Conservation (phyloP, 2,329 filamentous ascomycete species). For the Phialophora tarda region DNA sequence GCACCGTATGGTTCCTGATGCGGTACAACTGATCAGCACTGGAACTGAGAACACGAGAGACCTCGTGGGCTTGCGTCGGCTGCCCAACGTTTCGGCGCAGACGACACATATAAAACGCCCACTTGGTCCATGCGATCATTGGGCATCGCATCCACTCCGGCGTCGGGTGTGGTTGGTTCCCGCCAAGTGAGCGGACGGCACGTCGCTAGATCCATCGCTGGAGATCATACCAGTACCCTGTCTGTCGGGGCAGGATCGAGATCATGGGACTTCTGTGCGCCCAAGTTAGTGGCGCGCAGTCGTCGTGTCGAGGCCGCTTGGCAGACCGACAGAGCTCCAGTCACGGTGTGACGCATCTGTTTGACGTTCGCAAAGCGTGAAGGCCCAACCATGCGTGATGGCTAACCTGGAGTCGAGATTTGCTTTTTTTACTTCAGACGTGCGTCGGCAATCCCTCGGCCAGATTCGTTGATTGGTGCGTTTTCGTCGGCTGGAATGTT, state of each 20-base stretch:
- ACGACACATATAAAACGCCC: not conserved
- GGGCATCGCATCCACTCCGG: not conserved
- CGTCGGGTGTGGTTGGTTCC: not conserved
- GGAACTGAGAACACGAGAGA: not conserved
- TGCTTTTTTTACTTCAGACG: not conserved
- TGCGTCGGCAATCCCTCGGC: not conserved
- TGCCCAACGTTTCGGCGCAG: not conserved
- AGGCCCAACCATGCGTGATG: not conserved
- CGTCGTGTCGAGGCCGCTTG: not conserved
- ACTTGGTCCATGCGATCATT: conserved; percentile 3
- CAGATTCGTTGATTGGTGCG: not conserved
- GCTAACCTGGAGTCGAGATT: not conserved
- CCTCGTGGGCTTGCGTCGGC: not conserved
- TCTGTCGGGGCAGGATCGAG: not conserved
- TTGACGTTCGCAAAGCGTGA: not conserved
- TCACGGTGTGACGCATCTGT: not conserved
- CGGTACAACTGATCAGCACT: not conserved
- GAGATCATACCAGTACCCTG: not conserved
- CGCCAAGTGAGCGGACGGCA: not conserved
- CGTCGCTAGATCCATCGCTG: not conserved
- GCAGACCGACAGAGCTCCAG: not conserved
- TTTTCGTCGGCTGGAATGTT: not conserved
- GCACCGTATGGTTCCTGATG: not conserved
- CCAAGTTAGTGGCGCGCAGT: not conserved
- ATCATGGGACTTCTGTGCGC: not conserved